These are phyloP conservation scores for Xylariaceae sp. DNA, from an alignment of 2,329 filamentous ascomycete genomes.

Conservation along the genomic window DNA sequence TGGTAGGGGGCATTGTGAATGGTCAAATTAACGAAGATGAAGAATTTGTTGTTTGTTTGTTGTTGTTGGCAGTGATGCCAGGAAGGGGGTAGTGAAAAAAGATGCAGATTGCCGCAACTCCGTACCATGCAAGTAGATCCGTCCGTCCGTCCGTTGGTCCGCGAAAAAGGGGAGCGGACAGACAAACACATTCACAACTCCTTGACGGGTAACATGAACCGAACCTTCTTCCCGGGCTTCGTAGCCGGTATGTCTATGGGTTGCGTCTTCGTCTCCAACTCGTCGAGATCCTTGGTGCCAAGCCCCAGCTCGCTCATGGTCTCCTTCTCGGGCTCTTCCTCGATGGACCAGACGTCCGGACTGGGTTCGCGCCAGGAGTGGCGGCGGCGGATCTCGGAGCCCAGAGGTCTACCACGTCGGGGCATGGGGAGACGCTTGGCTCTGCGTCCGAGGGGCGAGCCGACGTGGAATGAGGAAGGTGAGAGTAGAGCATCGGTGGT, in stretches of 20 bases:
- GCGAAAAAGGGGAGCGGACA: slow-evolving; percentile 2
- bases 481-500: slow-evolving; percentile 32
- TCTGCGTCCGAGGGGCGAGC: slow-evolving; percentile 27
- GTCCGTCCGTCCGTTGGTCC: not conserved
- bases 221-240: slow-evolving; percentile 53
- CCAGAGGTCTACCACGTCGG: slow-evolving; percentile 32
- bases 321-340: slow-evolving; percentile 54
- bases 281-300: slow-evolving; percentile 31
- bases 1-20: not conserved
- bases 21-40: not conserved
- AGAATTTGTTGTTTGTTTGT: not conserved
- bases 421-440: slow-evolving; percentile 31
- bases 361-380: slow-evolving; percentile 54
- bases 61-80: slow-evolving; percentile 5
- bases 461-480: slow-evolving; percentile 32
- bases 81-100: not conserved
- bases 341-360: slow-evolving; percentile 55
- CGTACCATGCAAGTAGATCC: slow-evolving; percentile 15
- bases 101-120: slow-evolving; percentile 11
- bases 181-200: slow-evolving; percentile 28
- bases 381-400: slow-evolving; percentile 38
- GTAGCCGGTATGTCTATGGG: slow-evolving; percentile 39
- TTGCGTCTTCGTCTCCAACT: slow-evolving; percentile 27
- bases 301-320: slow-evolving; percentile 40
- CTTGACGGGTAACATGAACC: slow-evolving; percentile 47